Conservation (phyloP, 2,329 filamentous ascomycete species). For the Aspergillus pseudonomiae region DNA sequence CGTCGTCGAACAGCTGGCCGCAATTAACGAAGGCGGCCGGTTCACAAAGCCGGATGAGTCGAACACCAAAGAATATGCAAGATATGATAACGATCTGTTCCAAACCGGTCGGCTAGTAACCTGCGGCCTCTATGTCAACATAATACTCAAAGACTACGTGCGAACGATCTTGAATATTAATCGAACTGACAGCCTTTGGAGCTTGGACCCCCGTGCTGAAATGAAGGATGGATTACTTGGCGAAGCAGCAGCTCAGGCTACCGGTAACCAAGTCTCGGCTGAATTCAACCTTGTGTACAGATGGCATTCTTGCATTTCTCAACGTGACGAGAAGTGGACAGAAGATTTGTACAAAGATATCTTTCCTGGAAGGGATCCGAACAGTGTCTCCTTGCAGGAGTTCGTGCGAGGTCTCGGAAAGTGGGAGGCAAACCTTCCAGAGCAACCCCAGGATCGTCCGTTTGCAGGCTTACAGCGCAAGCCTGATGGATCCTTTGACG, state of each 20-base stretch:
- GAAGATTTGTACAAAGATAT: conserved; percentile 56
- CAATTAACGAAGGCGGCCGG: conserved; percentile 68
- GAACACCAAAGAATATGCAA: conserved; percentile 38
- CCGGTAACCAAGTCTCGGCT: conserved; percentile 68
- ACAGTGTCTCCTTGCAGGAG: conserved; percentile 40
- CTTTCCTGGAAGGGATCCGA: conserved; percentile 44
- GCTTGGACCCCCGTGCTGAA: conserved; percentile 64
- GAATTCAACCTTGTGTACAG: conserved; percentile 71
- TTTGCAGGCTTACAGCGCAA: conserved; percentile 55
- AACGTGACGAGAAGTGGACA: conserved; percentile 65
- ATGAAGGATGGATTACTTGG: conserved; percentile 52
- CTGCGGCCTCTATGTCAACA: conserved; percentile 60
- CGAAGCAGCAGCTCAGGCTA: conserved; percentile 56
- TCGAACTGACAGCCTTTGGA: conserved; percentile 62
- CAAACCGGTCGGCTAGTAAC: conserved; percentile 59
- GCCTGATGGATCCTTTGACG: conserved; percentile 56
- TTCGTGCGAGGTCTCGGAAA: conserved; percentile 42
- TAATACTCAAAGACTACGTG: conserved; percentile 62
- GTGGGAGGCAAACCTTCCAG: conserved; percentile 46
- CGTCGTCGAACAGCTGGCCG: conserved; percentile 62
- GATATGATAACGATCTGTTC: conserved; percentile 51
- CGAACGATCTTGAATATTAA: conserved; percentile 65
- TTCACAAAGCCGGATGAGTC: conserved; percentile 60
- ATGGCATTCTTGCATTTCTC: conserved; percentile 65
- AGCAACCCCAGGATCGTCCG: conserved; percentile 52